Conservation (phyloP, 768 basidiomycete species). For the Suillus tomentosus region DNA sequence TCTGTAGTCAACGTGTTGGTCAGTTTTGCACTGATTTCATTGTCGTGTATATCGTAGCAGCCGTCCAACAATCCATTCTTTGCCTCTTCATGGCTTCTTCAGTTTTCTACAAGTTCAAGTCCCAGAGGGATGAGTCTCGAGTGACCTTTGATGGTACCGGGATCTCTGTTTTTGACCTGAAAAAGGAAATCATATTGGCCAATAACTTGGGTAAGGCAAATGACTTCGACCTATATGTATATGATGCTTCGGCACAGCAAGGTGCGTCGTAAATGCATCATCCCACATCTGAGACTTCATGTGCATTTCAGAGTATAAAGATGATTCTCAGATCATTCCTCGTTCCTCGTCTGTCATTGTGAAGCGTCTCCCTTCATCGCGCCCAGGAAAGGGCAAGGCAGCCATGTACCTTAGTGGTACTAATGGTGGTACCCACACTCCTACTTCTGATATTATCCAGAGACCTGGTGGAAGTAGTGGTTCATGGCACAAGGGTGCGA, state of each 20-base stretch:
- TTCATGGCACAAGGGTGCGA: constrained; percentile 68
- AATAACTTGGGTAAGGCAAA: constrained; percentile 96
- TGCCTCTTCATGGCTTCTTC: constrained; percentile 73
- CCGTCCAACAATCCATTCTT: constrained; percentile 19
- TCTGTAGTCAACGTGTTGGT: constrained; percentile 26
- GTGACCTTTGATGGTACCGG: constrained; percentile 98
- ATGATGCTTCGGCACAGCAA: constrained; percentile 85
- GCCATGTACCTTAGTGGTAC: constrained; percentile 69
- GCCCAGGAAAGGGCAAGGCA: constrained; percentile 83
- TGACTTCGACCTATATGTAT: constrained; percentile 93
- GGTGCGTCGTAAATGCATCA: constrained; percentile 48
- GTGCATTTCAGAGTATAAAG: constrained; percentile 72
- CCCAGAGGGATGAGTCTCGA: constrained; percentile 90
- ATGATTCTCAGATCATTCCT: constrained; percentile 90
- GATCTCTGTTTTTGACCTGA: constrained; percentile 98
- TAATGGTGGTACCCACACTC: constrained; percentile 38
- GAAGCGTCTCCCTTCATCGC: constrained; percentile 81
- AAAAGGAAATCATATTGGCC: constrained; percentile 96
- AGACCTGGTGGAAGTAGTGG: constrained; percentile 38
- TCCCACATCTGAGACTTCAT: constrained; percentile 10
- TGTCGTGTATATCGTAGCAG: constrained; percentile 21
- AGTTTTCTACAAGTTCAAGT: constrained; percentile 98
- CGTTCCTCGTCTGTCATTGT: constrained; percentile 94
- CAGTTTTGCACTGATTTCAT: constrained; percentile 17
- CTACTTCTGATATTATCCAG: constrained; percentile 51